Percentiles rank a stretch among this genome's conserved stretches.
These are phyloP conservation scores for Anaeramoeba flamelloides DNA, from an alignment of 78 protist genomes.

Conservation along the genomic window DNA sequence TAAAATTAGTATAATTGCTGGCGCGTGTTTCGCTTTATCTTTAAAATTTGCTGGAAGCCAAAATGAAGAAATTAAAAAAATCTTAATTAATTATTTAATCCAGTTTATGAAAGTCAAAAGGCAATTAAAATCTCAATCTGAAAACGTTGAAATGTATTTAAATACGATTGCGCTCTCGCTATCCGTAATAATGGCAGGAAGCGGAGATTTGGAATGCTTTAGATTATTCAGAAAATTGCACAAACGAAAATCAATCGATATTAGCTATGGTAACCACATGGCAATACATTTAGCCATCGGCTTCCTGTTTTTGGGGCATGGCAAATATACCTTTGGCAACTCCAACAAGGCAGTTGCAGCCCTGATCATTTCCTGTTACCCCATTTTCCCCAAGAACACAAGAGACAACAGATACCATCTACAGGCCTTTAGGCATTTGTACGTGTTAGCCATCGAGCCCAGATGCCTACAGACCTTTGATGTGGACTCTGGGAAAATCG, in stretches of 20 bases:
- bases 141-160: background rate
- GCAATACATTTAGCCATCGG: conserved; percentile 52
- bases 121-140: background rate
- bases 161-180: background rate
- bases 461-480: conserved; percentile 44
- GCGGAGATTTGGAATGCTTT: conserved; percentile 35
- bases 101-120: background rate
- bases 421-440: conserved; percentile 65
- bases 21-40: conserved; percentile 43
- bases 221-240: conserved; percentile 21
- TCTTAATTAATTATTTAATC: too few relatives aligned
- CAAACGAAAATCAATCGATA: background rate
- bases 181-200: conserved; percentile 35
- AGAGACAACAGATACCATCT: conserved; percentile 54
- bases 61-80: too few relatives aligned
- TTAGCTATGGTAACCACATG: conserved; percentile 54
- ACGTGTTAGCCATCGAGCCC: conserved; percentile 51
- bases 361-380: conserved; percentile 44
- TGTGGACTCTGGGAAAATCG: conserved; percentile 33
- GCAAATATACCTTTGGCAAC: conserved; percentile 33
- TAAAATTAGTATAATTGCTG: conserved; percentile 40
- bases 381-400: conserved; percentile 35
- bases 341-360: conserved; percentile 45
- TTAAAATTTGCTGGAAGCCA: conserved; percentile 33
- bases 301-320: conserved; percentile 53